These are phyloP conservation scores for Talaromyces pinophilus DNA, from an alignment of 2,329 filamentous ascomycete species.

Conservation along the genomic window DNA sequence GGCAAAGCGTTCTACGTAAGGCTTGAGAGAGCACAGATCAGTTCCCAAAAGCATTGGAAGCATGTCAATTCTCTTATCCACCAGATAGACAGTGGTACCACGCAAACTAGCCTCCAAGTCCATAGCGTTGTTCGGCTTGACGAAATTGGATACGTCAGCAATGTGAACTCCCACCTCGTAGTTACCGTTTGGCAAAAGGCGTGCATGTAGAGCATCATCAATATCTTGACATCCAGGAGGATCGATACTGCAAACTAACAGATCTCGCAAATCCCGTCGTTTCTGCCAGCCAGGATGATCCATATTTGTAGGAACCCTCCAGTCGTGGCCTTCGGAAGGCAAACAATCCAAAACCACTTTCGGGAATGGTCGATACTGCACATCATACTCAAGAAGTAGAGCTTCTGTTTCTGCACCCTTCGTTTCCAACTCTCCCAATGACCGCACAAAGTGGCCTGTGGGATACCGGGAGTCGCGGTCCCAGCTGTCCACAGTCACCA, in stretches of 20 bases:
- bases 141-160: slow-evolving; percentile 98
- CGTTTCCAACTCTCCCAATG: slow-evolving; percentile 87
- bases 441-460: slow-evolving; percentile 88
- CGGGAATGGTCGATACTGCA: slow-evolving; percentile 95
- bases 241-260: slow-evolving; percentile 96
- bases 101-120: slow-evolving; percentile 90
- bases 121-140: slow-evolving; percentile 96
- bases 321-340: slow-evolving; percentile 86
- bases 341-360: slow-evolving; percentile 94
- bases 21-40: slow-evolving; percentile 93
- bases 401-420: slow-evolving; percentile 98
- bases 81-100: slow-evolving; percentile 94
- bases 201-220: slow-evolving; percentile 91
- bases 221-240: slow-evolving; percentile 96
- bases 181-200: slow-evolving; percentile 83
- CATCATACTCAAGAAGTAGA: slow-evolving; percentile 89
- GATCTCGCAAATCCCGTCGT: slow-evolving; percentile 76
- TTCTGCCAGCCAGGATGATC: slow-evolving; percentile 86
- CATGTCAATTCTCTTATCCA: slow-evolving; percentile 99
- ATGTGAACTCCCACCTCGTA: slow-evolving; percentile 97
- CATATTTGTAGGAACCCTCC: slow-evolving; percentile 79
- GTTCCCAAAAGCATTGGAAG: slow-evolving; percentile 94
- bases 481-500: slow-evolving; percentile 95
- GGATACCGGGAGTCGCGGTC: slow-evolving; percentile 91
- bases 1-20: slow-evolving; percentile 91